Evolutionary conservation across 1,139 yeast species (phyloP).

Genomic region (Candida sanyaensis): DNA sequence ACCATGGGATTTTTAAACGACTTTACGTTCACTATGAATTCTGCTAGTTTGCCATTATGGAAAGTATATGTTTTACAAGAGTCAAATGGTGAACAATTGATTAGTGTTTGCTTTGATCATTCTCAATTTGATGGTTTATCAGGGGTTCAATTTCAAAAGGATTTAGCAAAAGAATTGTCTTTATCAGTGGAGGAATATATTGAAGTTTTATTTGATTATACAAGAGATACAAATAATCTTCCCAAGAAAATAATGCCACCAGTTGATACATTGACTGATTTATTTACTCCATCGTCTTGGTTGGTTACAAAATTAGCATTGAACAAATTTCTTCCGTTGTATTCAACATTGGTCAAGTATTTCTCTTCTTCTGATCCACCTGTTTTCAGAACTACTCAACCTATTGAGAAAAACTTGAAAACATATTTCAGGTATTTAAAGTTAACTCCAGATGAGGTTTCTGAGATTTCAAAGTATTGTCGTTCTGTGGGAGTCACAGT

Average conservation of each 20-base stretch:
- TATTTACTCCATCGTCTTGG: slow-evolving; percentile 12
- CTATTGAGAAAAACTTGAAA: slow-evolving; percentile 12
- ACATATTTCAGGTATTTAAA: slow-evolving; percentile 20
- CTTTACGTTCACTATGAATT: slow-evolving; percentile 17
- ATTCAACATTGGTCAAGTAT: slow-evolving; percentile 7
- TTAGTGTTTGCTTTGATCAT: slow-evolving; percentile 36
- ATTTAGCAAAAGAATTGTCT: slow-evolving; percentile 22
- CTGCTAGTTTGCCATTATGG: slow-evolving; percentile 32
- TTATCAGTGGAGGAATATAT: slow-evolving; percentile 7
- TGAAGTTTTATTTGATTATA: slow-evolving; percentile 14
- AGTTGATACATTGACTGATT: slow-evolving; percentile 15
- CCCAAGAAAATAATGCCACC: slow-evolving; percentile 12
- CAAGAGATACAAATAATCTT: slow-evolving; percentile 10
- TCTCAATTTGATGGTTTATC: slow-evolving; percentile 37
- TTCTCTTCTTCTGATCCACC: slow-evolving; percentile 14
- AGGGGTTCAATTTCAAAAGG: slow-evolving; percentile 32
- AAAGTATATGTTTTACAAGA: slow-evolving; percentile 24
- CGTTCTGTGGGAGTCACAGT: slow-evolving; percentile 24
- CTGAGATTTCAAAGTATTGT: slow-evolving; percentile 17
- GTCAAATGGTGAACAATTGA: slow-evolving; percentile 19
- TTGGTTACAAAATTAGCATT: slow-evolving; percentile 7
- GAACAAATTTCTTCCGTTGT: slow-evolving; percentile 12
- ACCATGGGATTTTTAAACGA: slow-evolving; percentile 20
- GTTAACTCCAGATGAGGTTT: slow-evolving; percentile 15
- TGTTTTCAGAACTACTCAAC: slow-evolving; percentile 16